Conservation (phyloP, 2,329 filamentous ascomycete species). For the Aphanoascus verrucosus region DNA sequence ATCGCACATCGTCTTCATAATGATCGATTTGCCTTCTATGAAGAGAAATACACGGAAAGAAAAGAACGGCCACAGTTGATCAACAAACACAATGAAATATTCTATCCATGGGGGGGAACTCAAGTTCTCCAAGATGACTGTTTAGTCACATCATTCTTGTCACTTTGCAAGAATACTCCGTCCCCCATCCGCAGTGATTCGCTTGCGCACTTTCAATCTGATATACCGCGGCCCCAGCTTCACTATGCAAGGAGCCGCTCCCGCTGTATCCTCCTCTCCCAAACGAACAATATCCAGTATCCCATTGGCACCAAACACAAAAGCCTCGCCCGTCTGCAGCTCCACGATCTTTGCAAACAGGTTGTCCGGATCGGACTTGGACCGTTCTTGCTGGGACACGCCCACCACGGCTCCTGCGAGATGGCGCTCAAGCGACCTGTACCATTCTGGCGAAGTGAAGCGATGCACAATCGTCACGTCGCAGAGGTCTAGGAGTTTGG, state of each 20-base stretch:
- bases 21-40: no score
- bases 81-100: no score
- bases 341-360: conserved; percentile 40
- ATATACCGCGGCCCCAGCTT: conserved; percentile 26
- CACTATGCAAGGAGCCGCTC: not conserved
- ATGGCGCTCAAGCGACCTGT: conserved; percentile 37
- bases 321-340: conserved; percentile 40
- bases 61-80: no score
- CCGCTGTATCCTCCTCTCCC: not conserved
- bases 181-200: conserved; percentile 38
- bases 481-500: conserved; percentile 58
- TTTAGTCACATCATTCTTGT: no score
- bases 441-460: conserved; percentile 58
- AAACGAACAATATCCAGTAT: conserved; percentile 25
- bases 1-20: no score
- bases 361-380: conserved; percentile 17
- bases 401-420: conserved; percentile 35
- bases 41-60: no score
- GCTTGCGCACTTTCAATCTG: conserved; percentile 31
- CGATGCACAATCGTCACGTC: conserved; percentile 62
- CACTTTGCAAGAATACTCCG: conserved; percentile 28
- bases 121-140: no score
- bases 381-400: conserved; percentile 17
- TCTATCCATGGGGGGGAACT: not conserved
- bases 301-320: conserved; percentile 41